Percentiles rank a stretch among this genome's conserved stretches.
These are phyloP conservation scores for Pezicula radicicola DNA, from an alignment of 2,329 filamentous ascomycete genomes.

Conservation along the genomic window DNA sequence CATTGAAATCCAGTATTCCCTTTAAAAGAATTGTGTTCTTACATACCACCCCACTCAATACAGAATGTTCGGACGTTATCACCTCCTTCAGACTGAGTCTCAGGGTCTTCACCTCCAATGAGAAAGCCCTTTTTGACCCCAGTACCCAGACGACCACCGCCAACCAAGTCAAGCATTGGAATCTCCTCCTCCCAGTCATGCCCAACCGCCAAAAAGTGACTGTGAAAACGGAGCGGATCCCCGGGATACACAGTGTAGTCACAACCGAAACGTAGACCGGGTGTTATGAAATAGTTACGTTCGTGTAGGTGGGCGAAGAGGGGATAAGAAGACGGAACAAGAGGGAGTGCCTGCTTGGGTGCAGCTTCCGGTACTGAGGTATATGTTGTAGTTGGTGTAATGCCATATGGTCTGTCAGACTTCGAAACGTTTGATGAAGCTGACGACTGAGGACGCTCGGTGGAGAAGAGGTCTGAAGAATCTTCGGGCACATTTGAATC, in stretches of 20 bases:
- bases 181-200: slow-evolving; percentile 87
- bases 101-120: slow-evolving; percentile 64
- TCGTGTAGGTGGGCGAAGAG: slow-evolving; percentile 79
- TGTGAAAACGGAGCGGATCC: slow-evolving; percentile 91
- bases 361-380: slow-evolving; percentile 24
- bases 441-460: slow-evolving; percentile 32
- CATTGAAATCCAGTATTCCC: background rate
- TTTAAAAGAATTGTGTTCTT: slow-evolving; percentile 25
- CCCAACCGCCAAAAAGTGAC: slow-evolving; percentile 85
- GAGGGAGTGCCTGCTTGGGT: slow-evolving; percentile 27
- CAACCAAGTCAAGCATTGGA: slow-evolving; percentile 78
- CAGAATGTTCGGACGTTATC: slow-evolving; percentile 69
- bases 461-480: slow-evolving; percentile 15
- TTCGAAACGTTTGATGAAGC: slow-evolving; percentile 19
- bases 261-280: slow-evolving; percentile 90
- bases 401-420: slow-evolving; percentile 20
- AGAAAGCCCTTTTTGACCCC: slow-evolving; percentile 96
- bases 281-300: slow-evolving; percentile 81
- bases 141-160: slow-evolving; percentile 83
- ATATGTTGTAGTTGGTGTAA: slow-evolving; percentile 44
- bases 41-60: slow-evolving; percentile 94
- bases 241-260: slow-evolving; percentile 94
- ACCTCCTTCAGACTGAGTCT: slow-evolving; percentile 26
- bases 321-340: slow-evolving; percentile 58
- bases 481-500: slow-evolving; percentile 3